phyloP scores from a whole-genome alignment of 768 basidiomycete species.

The Phanerodontia chrysosporium region DNA sequence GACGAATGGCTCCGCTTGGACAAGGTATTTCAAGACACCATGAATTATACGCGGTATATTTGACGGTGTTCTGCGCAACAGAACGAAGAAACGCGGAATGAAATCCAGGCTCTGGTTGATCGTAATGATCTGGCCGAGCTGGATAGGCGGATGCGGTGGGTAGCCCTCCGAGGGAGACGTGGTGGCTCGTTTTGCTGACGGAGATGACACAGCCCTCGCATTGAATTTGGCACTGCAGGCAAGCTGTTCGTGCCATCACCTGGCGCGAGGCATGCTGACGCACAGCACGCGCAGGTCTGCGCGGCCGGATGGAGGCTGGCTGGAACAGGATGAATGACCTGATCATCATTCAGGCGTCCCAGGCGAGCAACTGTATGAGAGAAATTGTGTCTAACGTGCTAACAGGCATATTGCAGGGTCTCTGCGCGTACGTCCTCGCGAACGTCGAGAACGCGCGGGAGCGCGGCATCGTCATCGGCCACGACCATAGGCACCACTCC shows the following conservation, averaged over 20 bases:
- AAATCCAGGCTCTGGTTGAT: conserved; percentile 45
- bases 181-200: neutral
- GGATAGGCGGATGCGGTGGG: conserved; percentile 53
- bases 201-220: conserved; percentile 46
- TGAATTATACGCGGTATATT: no score
- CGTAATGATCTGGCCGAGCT: conserved; percentile 42
- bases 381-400: neutral
- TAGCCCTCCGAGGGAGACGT: neutral
- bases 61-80: conserved; percentile 17
- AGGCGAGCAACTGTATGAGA: conserved; percentile 38
- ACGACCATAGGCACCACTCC: conserved; percentile 84
- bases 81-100: conserved; percentile 47
- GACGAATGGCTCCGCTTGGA: conserved; percentile 49
- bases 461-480: conserved; percentile 77
- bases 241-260: conserved; percentile 6
- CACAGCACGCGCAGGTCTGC: conserved; percentile 45
- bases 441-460: conserved; percentile 47
- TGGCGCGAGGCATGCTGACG: neutral
- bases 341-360: conserved; percentile 76
- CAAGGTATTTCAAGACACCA: conserved; percentile 36
- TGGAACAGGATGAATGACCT: conserved; percentile 92
- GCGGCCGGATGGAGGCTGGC: conserved; percentile 84
- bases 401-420: conserved; percentile 44
- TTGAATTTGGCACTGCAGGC: conserved; percentile 89
- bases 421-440: conserved; percentile 65